These are phyloP conservation scores for Collybiopsis luxurians DNA, from an alignment of 768 basidiomycete species.

Conservation along the genomic window DNA sequence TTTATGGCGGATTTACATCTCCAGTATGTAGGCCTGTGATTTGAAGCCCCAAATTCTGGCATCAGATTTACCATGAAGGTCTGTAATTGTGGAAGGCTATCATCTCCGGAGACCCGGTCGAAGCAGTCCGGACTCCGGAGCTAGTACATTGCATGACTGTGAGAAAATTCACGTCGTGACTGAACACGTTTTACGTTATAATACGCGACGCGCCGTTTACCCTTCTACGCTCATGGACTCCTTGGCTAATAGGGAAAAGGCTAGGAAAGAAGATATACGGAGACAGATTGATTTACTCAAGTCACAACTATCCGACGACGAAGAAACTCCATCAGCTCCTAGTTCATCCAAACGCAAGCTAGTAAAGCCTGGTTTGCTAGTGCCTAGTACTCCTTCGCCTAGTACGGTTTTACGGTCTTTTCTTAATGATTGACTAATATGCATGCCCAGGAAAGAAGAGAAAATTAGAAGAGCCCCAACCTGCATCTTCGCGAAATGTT, in stretches of 20 bases:
- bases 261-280: slow-evolving; percentile 46
- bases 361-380: slow-evolving; percentile 33
- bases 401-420: slow-evolving; percentile 38
- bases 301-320: slow-evolving; percentile 45
- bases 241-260: slow-evolving; percentile 36
- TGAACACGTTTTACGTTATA: too few species aligned
- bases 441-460: slow-evolving; percentile 39
- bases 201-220: slow-evolving; percentile 7
- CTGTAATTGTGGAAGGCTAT: too few species aligned
- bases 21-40: too few species aligned
- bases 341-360: slow-evolving; percentile 50
- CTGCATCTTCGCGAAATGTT: slow-evolving; percentile 6
- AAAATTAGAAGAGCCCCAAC: slow-evolving; percentile 32
- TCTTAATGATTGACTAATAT: slow-evolving; percentile 1
- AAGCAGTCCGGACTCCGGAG: too few species aligned
- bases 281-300: slow-evolving; percentile 56
- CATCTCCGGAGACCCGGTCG: too few species aligned
- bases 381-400: slow-evolving; percentile 52
- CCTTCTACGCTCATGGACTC: slow-evolving; percentile 49
- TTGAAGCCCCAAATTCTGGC: too few species aligned
- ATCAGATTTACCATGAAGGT: too few species aligned
- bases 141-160: too few species aligned
- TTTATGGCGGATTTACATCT: too few species aligned
- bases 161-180: too few species aligned
- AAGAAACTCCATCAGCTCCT: slow-evolving; percentile 19